phyloP scores from a whole-genome alignment of 2,329 filamentous ascomycete species.

The Epichloe bromicola region DNA sequence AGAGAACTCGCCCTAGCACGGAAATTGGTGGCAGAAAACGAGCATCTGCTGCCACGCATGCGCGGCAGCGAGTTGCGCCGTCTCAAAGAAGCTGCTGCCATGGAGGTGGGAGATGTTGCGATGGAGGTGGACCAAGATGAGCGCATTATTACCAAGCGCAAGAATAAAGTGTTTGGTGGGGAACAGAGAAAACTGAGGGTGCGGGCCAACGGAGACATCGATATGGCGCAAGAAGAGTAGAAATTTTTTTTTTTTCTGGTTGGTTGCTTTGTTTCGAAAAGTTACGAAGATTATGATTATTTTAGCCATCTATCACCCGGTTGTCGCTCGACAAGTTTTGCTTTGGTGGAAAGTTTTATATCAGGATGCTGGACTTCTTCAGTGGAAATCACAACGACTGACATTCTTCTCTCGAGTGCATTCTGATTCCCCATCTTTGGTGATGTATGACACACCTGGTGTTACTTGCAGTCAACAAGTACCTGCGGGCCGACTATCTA shows the following conservation, averaged over 20 bases:
- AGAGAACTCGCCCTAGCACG: constrained; percentile 66
- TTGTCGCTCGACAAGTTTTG: background rate
- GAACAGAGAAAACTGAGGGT: constrained; percentile 28
- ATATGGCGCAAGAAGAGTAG: constrained; percentile 13
- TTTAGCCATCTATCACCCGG: background rate
- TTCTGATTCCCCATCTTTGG: background rate
- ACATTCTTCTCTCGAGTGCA: no score
- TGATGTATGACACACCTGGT: background rate
- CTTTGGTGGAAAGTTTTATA: background rate
- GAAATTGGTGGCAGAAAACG: constrained; percentile 82
- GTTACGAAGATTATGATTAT: background rate
- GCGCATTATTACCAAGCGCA: constrained; percentile 13
- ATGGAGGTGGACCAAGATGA: constrained; percentile 21
- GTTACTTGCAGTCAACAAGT: no score
- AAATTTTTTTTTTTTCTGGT: constrained; percentile 7
- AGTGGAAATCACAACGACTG: background rate
- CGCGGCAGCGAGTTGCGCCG: constrained; percentile 48
- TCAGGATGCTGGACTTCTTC: background rate
- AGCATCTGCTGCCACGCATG: constrained; percentile 75
- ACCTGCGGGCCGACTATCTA: no score
- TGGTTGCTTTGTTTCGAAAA: background rate
- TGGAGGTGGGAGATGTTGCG: constrained; percentile 31
- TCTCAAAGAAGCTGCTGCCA: constrained; percentile 40
- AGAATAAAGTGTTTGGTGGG: constrained; percentile 28
- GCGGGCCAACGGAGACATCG: constrained; percentile 22